Conservation (phyloP, 1,284 basidiomycete genomes). For the Ustilago nuda region DNA sequence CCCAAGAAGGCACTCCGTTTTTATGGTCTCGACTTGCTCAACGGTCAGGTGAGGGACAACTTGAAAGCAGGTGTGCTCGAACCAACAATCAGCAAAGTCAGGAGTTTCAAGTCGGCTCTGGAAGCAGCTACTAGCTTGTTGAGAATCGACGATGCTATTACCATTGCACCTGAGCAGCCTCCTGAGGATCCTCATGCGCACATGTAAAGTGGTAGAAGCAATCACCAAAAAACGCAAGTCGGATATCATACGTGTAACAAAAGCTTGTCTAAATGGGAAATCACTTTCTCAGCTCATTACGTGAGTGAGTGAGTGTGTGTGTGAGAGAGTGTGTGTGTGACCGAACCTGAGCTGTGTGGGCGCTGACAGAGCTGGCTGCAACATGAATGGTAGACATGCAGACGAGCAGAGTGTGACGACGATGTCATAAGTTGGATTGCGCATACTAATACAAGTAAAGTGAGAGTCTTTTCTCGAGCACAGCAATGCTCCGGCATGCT, state of each 20-base stretch:
- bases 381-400: not conserved
- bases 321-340: not conserved
- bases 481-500: not conserved
- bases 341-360: not conserved
- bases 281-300: not conserved
- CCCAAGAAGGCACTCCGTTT: slow-evolving; percentile 94
- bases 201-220: slow-evolving; percentile 49
- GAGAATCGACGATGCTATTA: slow-evolving; percentile 85
- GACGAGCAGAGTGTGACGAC: not conserved
- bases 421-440: slow-evolving; percentile 6
- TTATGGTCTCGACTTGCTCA: slow-evolving; percentile 93
- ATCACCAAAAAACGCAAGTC: not conserved
- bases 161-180: slow-evolving; percentile 64
- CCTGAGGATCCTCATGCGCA: slow-evolving; percentile 67
- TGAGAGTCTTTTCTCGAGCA: not conserved
- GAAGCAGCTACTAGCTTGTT: slow-evolving; percentile 95
- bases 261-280: not conserved
- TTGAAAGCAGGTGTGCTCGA: slow-evolving; percentile 92
- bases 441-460: slow-evolving; percentile 24
- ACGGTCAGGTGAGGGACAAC: slow-evolving; percentile 95
- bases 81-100: slow-evolving; percentile 96
- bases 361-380: not conserved
- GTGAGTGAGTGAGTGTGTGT: not conserved
- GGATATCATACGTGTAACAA: slow-evolving; percentile 14
- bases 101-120: slow-evolving; percentile 93